phyloP scores from a whole-genome alignment of 345 rosid species.

The Syzygium aqueum region DNA sequence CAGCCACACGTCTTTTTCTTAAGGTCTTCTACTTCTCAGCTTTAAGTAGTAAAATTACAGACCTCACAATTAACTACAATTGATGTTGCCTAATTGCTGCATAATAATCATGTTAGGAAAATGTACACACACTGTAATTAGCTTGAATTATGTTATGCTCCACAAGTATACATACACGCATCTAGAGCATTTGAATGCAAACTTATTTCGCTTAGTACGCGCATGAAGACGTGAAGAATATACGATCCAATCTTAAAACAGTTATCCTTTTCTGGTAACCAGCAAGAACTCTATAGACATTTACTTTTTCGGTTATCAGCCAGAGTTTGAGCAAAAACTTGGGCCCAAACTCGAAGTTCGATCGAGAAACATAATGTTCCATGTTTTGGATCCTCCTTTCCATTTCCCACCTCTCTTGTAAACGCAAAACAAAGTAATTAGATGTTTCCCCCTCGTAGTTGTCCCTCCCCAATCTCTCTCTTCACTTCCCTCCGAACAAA shows the following conservation, averaged over 20 bases:
- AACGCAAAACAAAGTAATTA: not conserved
- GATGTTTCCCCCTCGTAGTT: not conserved
- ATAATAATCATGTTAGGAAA: not conserved
- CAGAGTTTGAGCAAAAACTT: not conserved
- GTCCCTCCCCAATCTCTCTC: not conserved
- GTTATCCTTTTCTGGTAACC: not conserved
- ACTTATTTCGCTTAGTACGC: not conserved
- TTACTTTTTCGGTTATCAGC: not conserved
- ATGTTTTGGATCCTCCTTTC: not conserved
- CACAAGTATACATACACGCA: not conserved
- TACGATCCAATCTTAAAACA: not conserved
- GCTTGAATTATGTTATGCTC: not conserved
- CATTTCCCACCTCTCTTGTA: not conserved
- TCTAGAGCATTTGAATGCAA: not conserved
- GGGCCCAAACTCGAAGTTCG: not conserved
- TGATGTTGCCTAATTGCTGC: not conserved
- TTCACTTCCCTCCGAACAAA: not conserved
- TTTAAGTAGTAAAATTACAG: not conserved
- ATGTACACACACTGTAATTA: not conserved
- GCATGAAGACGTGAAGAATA: not conserved
- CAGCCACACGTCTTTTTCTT: not conserved
- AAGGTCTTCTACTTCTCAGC: not conserved
- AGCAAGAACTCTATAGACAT: not conserved
- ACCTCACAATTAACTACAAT: not conserved
- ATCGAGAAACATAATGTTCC: not conserved